phyloP scores from a whole-genome alignment of 306 rosid genomes.

The Prinsepia uniflora region DNA sequence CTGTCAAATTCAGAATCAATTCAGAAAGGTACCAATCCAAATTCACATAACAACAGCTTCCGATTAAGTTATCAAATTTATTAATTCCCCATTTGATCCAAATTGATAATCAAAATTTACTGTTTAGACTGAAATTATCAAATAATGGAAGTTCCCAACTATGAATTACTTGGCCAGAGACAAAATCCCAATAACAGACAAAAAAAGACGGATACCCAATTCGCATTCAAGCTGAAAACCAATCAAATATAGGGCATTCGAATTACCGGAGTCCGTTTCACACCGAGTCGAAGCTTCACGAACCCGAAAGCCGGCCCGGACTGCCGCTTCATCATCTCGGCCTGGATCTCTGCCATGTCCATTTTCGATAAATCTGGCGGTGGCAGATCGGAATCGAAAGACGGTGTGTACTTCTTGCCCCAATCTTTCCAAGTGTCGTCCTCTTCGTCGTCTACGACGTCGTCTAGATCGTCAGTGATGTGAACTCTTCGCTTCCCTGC shows the following conservation, averaged over 20 bases:
- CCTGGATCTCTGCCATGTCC: slow-evolving; percentile 71
- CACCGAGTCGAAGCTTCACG: slow-evolving; percentile 73
- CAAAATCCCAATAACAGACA: slow-evolving; percentile 7
- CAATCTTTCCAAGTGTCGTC: slow-evolving; percentile 82
- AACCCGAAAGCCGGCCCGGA: slow-evolving; percentile 69
- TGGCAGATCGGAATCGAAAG: slow-evolving; percentile 28
- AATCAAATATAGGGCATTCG: neutral
- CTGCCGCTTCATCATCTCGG: slow-evolving; percentile 66
- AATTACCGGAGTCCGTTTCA: slow-evolving; percentile 55
- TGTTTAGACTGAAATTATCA: neutral
- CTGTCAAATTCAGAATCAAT: neutral
- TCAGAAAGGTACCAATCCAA: neutral
- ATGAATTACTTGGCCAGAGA: neutral
- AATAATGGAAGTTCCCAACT: neutral
- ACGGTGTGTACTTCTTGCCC: slow-evolving; percentile 65
- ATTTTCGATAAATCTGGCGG: slow-evolving; percentile 62
- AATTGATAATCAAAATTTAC: neutral
- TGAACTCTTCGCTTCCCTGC: slow-evolving; percentile 59
- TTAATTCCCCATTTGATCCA: neutral
- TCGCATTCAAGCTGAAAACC: slow-evolving; percentile 12
- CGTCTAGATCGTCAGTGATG: slow-evolving; percentile 84
- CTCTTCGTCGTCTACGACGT: slow-evolving; percentile 81
- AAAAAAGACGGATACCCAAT: neutral
- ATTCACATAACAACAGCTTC: neutral
- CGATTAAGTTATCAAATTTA: neutral